phyloP scores from a whole-genome alignment of 495 filamentous ascomycete genomes.

The Xylaria palmicola region DNA sequence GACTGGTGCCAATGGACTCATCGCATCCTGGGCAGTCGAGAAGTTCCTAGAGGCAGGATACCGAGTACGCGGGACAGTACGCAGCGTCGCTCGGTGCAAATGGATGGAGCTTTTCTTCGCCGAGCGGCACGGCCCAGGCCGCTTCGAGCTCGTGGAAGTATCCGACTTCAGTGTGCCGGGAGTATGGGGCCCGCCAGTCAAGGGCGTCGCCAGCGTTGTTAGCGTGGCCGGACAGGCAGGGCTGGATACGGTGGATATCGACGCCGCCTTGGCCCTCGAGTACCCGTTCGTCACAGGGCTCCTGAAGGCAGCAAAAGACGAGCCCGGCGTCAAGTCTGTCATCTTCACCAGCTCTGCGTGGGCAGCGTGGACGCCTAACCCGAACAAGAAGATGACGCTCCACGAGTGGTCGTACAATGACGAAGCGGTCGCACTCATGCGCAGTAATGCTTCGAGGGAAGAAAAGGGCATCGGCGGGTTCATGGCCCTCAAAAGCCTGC shows the following conservation, averaged over 20 bases:
- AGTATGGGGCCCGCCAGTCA: slow-evolving; percentile 38
- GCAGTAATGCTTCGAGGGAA: slow-evolving; percentile 4
- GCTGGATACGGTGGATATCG: slow-evolving; percentile 13
- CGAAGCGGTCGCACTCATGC: slow-evolving; percentile 22
- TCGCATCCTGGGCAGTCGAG: slow-evolving; percentile 52
- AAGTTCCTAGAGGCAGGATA: slow-evolving; percentile 51
- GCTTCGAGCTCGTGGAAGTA: slow-evolving; percentile 40
- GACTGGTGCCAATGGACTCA: slow-evolving; percentile 58
- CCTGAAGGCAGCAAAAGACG: slow-evolving; percentile 17
- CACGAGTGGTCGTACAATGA: slow-evolving; percentile 28
- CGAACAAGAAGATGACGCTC: slow-evolving; percentile 12
- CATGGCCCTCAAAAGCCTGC: slow-evolving; percentile 33
- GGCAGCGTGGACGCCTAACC: slow-evolving; percentile 31
- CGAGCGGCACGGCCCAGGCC: slow-evolving; percentile 35
- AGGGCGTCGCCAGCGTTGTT: slow-evolving; percentile 30
- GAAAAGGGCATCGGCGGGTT: slow-evolving; percentile 24
- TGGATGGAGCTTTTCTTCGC: slow-evolving; percentile 45
- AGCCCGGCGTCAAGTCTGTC: slow-evolving; percentile 20
- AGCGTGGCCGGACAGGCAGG: slow-evolving; percentile 11
- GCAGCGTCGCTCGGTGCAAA: slow-evolving; percentile 35
- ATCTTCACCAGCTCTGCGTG: slow-evolving; percentile 30
- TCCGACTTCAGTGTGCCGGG: slow-evolving; percentile 35
- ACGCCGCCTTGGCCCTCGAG: slow-evolving; percentile 12
- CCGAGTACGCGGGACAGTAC: slow-evolving; percentile 52
- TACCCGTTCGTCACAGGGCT: slow-evolving; percentile 8